Evolutionary conservation across 306 rosid species (phyloP), one percentile per base, ranked within the genome.

Genomic region (Clitoria ternatea): DNA sequence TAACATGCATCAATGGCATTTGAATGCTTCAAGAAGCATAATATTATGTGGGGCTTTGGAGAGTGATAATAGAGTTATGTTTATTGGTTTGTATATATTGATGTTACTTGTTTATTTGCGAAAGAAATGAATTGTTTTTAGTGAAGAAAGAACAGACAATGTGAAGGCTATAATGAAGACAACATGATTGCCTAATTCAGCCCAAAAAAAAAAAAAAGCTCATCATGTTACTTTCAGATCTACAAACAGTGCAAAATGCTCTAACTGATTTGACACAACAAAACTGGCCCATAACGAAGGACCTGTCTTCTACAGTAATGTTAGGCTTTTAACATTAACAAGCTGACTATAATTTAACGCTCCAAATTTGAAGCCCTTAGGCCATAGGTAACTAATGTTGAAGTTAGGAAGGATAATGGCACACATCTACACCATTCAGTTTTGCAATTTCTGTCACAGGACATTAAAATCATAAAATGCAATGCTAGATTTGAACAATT

Each of bases 271-370:
- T 61, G 72, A 42, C 73, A n/a, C n/a, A n/a, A 70, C 61, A 70
- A 69, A 70, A 77, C 15, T 53, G 82, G 77, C 68, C 73, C 82
- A 77, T 70, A 17, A 63, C 11, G 29, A 54, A 78, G 59, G 37
- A 63, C 69, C 49, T 78, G 67, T 64, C 26, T 29, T 27, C 3
- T n/a, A 65, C 55, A 44, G n/a, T n/a, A n/a, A n/a, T n/a, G n/a
- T n/a, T n/a, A n/a, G n/a, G n/a, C n/a, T n/a, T n/a, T n/a, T n/a
- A n/a, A n/a, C n/a, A n/a, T n/a, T n/a, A n/a, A n/a, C n/a, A n/a
- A n/a, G n/a, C n/a, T n/a, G n/a, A n/a, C n/a, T n/a, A n/a, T n/a
- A n/a, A n/a, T n/a, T n/a, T n/a, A n/a, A n/a, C n/a, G n/a, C n/a
- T n/a, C n/a, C n/a, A n/a, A n/a, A n/a, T n/a, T n/a, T n/a, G n/a